Evolutionary conservation across 2,329 filamentous ascomycete species (phyloP).

Genomic region (Botrytis galanthina): DNA sequence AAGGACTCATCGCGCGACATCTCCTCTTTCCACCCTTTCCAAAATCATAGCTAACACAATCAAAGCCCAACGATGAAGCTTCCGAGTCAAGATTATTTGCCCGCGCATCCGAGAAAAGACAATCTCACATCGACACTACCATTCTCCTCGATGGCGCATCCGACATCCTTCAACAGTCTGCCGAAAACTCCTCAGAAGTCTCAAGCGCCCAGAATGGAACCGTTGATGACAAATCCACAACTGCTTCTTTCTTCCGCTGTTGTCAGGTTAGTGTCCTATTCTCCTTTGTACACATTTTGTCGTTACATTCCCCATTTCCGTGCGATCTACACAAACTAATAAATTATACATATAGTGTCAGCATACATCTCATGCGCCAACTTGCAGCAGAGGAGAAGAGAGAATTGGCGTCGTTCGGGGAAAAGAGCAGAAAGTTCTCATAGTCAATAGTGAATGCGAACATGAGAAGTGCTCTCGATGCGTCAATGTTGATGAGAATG

Average conservation of each 20-base stretch:
- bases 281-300: too few relatives aligned
- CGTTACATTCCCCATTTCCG: not conserved
- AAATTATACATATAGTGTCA: not conserved
- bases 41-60: not conserved
- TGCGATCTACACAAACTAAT: not conserved
- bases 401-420: not conserved
- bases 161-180: not conserved
- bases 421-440: not conserved
- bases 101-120: not conserved
- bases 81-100: not conserved
- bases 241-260: slow-evolving; percentile 5
- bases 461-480: not conserved
- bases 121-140: not conserved
- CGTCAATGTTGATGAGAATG: slow-evolving; percentile 2
- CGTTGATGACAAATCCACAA: not conserved
- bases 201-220: not conserved
- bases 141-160: not conserved
- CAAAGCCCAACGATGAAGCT: slow-evolving; percentile 13
- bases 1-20: too few relatives aligned
- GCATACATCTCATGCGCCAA: not conserved
- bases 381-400: not conserved
- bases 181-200: too few relatives aligned
- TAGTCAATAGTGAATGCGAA: not conserved
- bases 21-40: accelerated
- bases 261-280: not conserved